A percentile compares a stretch with the other conserved stretches of the same genome.
These are phyloP conservation scores for Acanthochlamys bracteata DNA, from an alignment of 106 monocot species.

Conservation along the genomic window DNA sequence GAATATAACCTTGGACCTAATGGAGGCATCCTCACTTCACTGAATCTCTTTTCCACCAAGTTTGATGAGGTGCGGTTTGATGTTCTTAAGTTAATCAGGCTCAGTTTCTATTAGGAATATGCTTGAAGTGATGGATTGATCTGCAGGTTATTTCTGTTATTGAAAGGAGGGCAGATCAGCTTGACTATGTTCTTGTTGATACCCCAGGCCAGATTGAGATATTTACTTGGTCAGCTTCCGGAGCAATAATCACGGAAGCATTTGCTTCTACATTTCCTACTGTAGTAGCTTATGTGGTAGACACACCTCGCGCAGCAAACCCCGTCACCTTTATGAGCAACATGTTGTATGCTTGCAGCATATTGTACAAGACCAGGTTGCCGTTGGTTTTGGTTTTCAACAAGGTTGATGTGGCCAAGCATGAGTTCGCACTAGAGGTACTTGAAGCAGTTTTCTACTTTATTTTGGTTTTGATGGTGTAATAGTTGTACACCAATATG, in stretches of 20 bases:
- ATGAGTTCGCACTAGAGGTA: conserved; percentile 98
- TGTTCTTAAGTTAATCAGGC: no score
- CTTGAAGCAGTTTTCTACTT: background rate
- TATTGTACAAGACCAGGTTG: conserved; percentile 92
- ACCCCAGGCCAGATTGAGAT: conserved; percentile 99
- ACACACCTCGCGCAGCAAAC: conserved; percentile 80
- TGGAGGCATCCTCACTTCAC: conserved; percentile 88
- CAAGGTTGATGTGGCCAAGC: conserved; percentile 88
- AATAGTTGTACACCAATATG: no score
- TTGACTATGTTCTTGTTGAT: conserved; percentile 95
- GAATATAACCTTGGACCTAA: conserved; percentile 95
- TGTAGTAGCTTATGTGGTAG: conserved; percentile 84
- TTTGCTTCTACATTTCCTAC: conserved; percentile 98
- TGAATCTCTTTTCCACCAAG: conserved; percentile 83
- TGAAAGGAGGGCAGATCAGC: conserved; percentile 76
- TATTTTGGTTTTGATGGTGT: background rate
- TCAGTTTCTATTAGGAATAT: no score
- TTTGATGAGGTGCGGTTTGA: conserved; percentile 98
- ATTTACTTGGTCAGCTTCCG: conserved; percentile 98
- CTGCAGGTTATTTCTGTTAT: conserved; percentile 77
- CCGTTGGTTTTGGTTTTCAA: conserved; percentile 86
- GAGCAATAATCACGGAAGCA: conserved; percentile 91
- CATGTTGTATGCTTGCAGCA: conserved; percentile 99
- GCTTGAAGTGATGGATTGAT: background rate
- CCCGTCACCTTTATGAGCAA: conserved; percentile 99